Conservation (phyloP, 306 rosid species). For the Dalbergia cultrata region DNA sequence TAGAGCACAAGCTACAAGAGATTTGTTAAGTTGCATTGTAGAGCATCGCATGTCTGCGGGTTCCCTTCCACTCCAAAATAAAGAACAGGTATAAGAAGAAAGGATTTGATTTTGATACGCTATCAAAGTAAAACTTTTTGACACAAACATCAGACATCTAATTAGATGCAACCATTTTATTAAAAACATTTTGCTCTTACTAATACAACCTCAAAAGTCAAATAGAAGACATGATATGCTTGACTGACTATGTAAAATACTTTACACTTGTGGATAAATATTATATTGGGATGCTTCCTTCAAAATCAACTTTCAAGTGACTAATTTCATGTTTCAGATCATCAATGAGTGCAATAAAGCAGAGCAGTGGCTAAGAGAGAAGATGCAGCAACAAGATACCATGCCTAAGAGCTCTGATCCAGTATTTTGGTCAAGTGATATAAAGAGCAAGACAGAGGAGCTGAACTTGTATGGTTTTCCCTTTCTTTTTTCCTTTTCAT, state of each 20-base stretch:
- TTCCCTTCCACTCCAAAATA: conserved; percentile 47
- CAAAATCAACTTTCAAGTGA: conserved; percentile 28
- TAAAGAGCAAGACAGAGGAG: conserved; percentile 66
- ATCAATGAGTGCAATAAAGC: conserved; percentile 73
- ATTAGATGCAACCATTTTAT: no score
- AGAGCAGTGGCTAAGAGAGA: conserved; percentile 84
- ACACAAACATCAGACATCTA: no score
- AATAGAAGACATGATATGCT: no score
- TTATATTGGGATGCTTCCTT: neutral
- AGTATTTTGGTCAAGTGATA: conserved; percentile 62
- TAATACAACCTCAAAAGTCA: no score
- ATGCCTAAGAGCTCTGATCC: conserved; percentile 74
- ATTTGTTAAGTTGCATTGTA: conserved; percentile 52
- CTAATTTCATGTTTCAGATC: conserved; percentile 48
- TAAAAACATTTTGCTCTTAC: no score
- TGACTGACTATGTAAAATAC: no score
- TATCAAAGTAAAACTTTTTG: no score
- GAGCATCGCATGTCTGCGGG: conserved; percentile 51
- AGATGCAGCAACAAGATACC: conserved; percentile 69
- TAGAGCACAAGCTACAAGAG: conserved; percentile 69
- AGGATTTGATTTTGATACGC: neutral
- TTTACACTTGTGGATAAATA: neutral
- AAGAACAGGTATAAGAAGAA: conserved; percentile 51
- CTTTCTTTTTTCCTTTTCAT: conserved; percentile 28
- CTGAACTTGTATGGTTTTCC: conserved; percentile 64